These are phyloP conservation scores for Obelidium mucronatum DNA, from an alignment of 192 early-diverging fungal genomes.

Conservation along the genomic window DNA sequence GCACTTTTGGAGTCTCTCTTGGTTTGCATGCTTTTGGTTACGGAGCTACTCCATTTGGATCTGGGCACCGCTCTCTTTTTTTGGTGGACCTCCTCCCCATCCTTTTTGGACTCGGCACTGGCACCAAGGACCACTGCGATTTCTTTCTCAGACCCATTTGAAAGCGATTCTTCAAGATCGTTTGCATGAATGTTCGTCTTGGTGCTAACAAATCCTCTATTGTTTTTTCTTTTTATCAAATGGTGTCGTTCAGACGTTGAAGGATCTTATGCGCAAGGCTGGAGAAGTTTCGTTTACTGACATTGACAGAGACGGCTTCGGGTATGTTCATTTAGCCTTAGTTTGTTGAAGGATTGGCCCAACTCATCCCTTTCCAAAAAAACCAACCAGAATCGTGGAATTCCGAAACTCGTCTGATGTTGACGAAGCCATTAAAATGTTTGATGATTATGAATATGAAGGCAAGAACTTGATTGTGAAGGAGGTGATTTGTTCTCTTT, in stretches of 20 bases:
- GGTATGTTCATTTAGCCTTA: slow-evolving; percentile 57
- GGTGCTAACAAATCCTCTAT: too few relatives aligned
- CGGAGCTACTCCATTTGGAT: too few relatives aligned
- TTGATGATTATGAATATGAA: slow-evolving; percentile 73
- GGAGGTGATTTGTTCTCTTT: slow-evolving; percentile 39
- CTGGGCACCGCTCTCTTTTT: too few relatives aligned
- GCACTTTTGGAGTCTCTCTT: too few relatives aligned
- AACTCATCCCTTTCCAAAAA: neutral
- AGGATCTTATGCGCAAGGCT: slow-evolving; percentile 93
- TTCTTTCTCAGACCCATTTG: too few relatives aligned
- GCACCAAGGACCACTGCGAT: too few relatives aligned
- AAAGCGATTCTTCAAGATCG: neutral
- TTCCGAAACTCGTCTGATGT: slow-evolving; percentile 82
- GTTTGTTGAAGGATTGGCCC: neutral
- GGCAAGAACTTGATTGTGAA: slow-evolving; percentile 50
- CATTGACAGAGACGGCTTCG: slow-evolving; percentile 84
- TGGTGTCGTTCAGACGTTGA: slow-evolving; percentile 80
- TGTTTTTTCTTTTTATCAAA: neutral
- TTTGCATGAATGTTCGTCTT: too few relatives aligned
- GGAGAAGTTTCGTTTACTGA: slow-evolving; percentile 95
- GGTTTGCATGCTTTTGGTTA: too few relatives aligned
- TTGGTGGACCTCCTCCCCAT: too few relatives aligned
- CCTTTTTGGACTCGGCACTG: too few relatives aligned
- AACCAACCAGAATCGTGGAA: slow-evolving; percentile 80
- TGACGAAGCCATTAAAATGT: slow-evolving; percentile 83